Base-by-base conservation (phyloP, 1,139 yeast genomes). In the Spencermartinsiella ligniputridi region DNA sequence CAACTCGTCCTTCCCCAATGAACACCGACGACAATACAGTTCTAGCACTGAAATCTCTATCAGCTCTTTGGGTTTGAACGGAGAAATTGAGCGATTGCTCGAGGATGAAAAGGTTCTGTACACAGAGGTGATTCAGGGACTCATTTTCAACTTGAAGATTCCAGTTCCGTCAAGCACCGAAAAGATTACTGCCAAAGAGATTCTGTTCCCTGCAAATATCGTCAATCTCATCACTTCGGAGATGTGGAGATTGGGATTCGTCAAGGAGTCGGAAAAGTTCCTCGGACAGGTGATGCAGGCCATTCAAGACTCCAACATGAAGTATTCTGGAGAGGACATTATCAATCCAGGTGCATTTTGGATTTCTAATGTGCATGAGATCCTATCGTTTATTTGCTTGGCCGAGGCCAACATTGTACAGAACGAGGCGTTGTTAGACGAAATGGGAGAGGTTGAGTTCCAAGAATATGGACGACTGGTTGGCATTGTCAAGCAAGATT, bases 201-300 rank as follows among this genome's bases (percentile, higher is more conserved):
- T 92, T 30, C 74, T 92, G 44, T 92, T 89, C 81, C 99, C 98
- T 35, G 95, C 97, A 1, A 83, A 97, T 71, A 87, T 92, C 51
- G 83, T 92, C 57, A 90, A 92, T 56, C 84, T 94, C 53, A 84
- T 92, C 37, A 75, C 92, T 51, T 83, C 95, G 58, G 98, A 94
- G 66, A 89, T 92, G 98, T 92, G 99, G 99, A 79, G 97, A 67
- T 74, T 90, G 47, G 97, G 98, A 2, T 76, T 89, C 58, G 89
- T 96, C 32, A 83, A 85, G 56, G 96, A 90, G 66, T 81, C 94
- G 60, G 98, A 92, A 70, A 83, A 81, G 48, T 87, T 92, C 64
- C 71, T 92, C 53, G 97, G 97, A 43, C 94, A 86, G 64, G 95
- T 88, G 3, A 75, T 92, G 65, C 81, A 89, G 37, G 84, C 88